Percentiles rank a stretch among this genome's conserved stretches.
phyloP scores from a whole-genome alignment of 139 green algal genomes.

The Micractinium sp. region DNA sequence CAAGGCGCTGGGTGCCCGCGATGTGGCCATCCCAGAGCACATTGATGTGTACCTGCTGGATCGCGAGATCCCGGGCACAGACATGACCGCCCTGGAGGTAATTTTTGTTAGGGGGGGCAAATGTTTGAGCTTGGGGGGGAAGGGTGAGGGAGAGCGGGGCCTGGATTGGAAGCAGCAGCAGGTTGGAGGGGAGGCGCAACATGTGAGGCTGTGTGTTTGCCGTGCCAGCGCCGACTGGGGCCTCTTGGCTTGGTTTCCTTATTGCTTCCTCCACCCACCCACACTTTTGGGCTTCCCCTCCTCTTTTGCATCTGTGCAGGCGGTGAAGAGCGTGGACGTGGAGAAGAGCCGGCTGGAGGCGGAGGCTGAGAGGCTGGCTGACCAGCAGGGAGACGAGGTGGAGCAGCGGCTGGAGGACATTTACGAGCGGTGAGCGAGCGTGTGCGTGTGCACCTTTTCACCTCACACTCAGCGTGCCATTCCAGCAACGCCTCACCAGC shows the following conservation, averaged over 20 bases:
- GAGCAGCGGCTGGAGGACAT: conserved; percentile 77
- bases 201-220: no score
- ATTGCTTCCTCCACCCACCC: no score
- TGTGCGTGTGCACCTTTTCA: background rate
- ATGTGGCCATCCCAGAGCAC: conserved; percentile 92
- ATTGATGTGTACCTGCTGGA: conserved; percentile 95
- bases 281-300: background rate
- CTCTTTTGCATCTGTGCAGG: conserved; percentile 12
- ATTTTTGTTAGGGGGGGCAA: no score
- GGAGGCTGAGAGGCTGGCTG: conserved; percentile 77
- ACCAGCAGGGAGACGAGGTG: conserved; percentile 75
- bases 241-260: background rate
- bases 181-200: no score
- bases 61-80: conserved; percentile 80
- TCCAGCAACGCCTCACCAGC: no score
- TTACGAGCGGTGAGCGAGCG: conserved; percentile 64
- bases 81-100: conserved; percentile 81
- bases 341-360: conserved; percentile 76
- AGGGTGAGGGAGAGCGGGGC: no score
- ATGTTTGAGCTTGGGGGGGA: no score
- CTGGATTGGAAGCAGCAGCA: no score
- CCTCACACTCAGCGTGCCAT: no score
- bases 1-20: conserved; percentile 80
- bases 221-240: no score
- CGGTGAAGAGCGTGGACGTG: conserved; percentile 75